A percentile compares a stretch with the other conserved stretches of the same genome.
phyloP scores from a whole-genome alignment of 306 rosid species.

The Ceratonia siliqua region DNA sequence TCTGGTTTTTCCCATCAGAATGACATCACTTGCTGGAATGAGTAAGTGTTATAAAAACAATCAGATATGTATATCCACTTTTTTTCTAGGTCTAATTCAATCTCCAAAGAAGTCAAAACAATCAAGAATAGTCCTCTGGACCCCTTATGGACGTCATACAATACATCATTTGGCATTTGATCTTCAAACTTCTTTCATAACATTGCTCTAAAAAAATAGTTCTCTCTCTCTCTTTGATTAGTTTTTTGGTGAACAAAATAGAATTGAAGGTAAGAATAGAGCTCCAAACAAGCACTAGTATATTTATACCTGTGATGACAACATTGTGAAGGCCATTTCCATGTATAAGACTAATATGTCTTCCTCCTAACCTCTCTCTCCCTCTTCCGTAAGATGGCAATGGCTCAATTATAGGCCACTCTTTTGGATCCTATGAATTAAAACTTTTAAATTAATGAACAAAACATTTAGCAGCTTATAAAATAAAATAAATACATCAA shows the following conservation, averaged over 20 bases:
- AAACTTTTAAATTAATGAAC: neutral
- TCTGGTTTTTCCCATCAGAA: neutral
- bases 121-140: neutral
- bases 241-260: constrained; percentile 9
- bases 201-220: neutral
- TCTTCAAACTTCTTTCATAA: neutral
- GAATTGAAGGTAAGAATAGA: neutral
- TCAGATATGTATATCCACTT: constrained; percentile 1
- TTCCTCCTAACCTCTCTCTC: constrained; percentile 90
- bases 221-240: neutral
- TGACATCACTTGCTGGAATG: neutral
- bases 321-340: constrained; percentile 83
- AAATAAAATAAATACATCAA: neutral
- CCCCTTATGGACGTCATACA: neutral
- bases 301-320: constrained; percentile 75
- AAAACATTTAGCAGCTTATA: neutral
- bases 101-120: neutral
- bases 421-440: constrained; percentile 60
- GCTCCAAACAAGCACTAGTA: neutral
- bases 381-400: constrained; percentile 97
- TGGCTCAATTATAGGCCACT: constrained; percentile 91
- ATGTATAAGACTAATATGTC: constrained; percentile 95
- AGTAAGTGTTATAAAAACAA: neutral
- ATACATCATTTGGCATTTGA: neutral
- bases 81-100: neutral